These are phyloP conservation scores for Saccharomyces hybrid DNA, from an alignment of 1,139 yeast genomes.

Conservation along the genomic window DNA sequence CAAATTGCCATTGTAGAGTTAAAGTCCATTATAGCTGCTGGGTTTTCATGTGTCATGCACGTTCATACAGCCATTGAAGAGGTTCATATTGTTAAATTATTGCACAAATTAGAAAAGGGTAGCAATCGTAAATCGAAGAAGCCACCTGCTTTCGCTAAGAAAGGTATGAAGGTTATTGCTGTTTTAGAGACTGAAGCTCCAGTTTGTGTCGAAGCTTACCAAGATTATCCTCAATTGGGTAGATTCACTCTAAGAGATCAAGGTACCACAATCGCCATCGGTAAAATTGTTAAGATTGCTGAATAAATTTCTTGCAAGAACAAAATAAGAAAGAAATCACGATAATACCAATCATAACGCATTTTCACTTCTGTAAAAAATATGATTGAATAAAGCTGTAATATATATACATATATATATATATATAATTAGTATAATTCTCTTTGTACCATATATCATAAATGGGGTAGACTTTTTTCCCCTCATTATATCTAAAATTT, in stretches of 20 bases:
- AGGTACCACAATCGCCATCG: conserved; percentile 96
- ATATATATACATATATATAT: conserved; percentile 4
- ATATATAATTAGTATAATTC: not conserved
- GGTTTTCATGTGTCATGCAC: conserved; percentile 97
- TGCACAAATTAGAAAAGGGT: conserved; percentile 93
- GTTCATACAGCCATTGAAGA: conserved; percentile 98
- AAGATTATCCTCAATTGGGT: conserved; percentile 91
- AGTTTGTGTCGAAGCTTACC: conserved; percentile 88
- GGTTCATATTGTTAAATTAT: conserved; percentile 69
- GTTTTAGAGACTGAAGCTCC: conserved; percentile 77
- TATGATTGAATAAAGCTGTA: not conserved
- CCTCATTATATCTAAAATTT: not conserved
- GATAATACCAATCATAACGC: not conserved
- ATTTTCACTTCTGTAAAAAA: not conserved
- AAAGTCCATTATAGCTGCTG: conserved; percentile 87
- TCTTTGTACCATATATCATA: not conserved
- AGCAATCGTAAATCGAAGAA: conserved; percentile 94
- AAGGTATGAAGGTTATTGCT: conserved; percentile 98
- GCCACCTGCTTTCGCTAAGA: conserved; percentile 97
- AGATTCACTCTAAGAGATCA: conserved; percentile 98
- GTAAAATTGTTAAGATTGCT: conserved; percentile 78
- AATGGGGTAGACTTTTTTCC: not conserved
- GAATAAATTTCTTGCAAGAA: conserved; percentile 22
- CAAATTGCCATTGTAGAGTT: conserved; percentile 95
- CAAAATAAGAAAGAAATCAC: not conserved